Conservation (phyloP, 1,139 yeast species). For the Arxiozyma slooffiae region DNA sequence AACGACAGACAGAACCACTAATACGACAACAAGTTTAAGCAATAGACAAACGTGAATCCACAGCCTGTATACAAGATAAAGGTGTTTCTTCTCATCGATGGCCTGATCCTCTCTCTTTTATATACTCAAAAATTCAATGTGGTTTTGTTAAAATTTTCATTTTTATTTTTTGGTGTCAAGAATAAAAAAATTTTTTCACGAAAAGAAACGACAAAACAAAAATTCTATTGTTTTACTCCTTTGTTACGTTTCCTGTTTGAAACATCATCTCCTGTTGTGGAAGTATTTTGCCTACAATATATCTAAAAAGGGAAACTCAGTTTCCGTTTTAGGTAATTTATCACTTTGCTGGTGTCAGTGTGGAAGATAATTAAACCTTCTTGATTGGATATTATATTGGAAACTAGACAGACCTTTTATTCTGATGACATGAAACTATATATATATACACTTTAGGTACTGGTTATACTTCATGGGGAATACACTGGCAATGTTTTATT, state of each 20-base stretch:
- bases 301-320: neutral
- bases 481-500: conserved; percentile 11
- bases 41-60: too few relatives aligned
- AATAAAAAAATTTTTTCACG: neutral
- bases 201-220: neutral
- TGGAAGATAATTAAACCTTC: too few relatives aligned
- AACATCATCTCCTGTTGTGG: neutral
- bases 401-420: neutral
- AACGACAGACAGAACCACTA: neutral
- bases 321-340: neutral
- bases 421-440: neutral
- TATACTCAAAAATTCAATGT: neutral
- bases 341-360: too few relatives aligned
- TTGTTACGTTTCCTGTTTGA: neutral
- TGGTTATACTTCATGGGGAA: neutral
- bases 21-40: neutral
- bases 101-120: neutral
- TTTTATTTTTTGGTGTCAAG: neutral
- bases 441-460: too few relatives aligned
- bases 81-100: neutral
- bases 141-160: neutral
- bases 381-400: neutral
- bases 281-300: neutral
- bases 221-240: neutral
- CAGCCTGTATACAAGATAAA: too few relatives aligned